Evolutionary conservation across 768 basidiomycete genomes (phyloP), one percentile per base, ranked within the genome.

Genomic region (Rhodotorula graminis): DNA sequence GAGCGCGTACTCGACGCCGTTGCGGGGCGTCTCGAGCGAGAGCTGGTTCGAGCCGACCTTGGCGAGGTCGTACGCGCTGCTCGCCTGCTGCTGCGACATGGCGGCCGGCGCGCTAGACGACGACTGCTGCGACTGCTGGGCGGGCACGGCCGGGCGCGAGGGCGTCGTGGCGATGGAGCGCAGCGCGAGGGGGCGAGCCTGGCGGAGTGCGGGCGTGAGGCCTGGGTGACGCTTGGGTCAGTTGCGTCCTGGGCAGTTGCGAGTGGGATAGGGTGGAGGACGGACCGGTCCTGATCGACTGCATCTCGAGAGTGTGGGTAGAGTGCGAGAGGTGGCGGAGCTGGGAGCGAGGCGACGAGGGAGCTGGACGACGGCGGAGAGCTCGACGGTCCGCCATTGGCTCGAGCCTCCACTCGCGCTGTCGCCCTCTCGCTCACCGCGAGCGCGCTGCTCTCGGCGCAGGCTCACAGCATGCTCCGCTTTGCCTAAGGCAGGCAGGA

Each of bases 1-100:
- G 62, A 98, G 84, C 2, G 97, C 94, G 85, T 97, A 98, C 83
- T 99, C 96, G 93, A 90, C 92, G 81, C 86, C 90, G 82, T 98
- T 98, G 80, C 85, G 85, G 21, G 95, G 95, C 29, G 88, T 88
- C 84, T 93, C 89, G 69, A 98, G 84, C 5, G 19, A 27, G 40
- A 67, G 69, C 56, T 72, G 71, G 72, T 76, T 76, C 57, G 71
- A 70, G 23, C 72, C 72, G 53, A 44, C 47, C 50, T 76, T 76
- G 53, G 75, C 75, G 44, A 76, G 46, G 4, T 62, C 60, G 66
- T 70, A 76, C 25, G 75, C 75, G 23, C 62, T n/a, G 47, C n/a
- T 37, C 27, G 72, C 72, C 18, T 61, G 23, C n/a, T 25, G 40
- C 21, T 53, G 61, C n/a, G 47, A 27, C 58, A 73, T 52, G 25